These are phyloP conservation scores for Globisporangium polare DNA, from an alignment of 352 stramenopile genomes.

Conservation along the genomic window DNA sequence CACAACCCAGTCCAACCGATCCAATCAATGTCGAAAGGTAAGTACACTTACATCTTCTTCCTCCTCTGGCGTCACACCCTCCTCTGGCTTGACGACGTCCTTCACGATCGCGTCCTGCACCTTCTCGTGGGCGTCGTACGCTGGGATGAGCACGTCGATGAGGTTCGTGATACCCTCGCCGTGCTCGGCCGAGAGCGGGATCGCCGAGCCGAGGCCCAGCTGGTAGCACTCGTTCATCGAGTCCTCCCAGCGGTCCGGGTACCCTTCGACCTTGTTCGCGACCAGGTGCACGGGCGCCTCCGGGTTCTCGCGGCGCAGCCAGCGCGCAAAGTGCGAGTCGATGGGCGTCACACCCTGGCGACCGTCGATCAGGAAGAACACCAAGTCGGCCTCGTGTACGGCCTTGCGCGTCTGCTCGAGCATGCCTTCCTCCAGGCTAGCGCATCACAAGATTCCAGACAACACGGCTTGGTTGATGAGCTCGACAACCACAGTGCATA, in stretches of 20 bases:
- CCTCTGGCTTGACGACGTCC: conserved; percentile 19
- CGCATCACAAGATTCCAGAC: neutral
- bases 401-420: conserved; percentile 69
- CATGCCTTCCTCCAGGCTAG: conserved; percentile 72
- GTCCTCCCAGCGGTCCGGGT: conserved; percentile 57
- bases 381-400: conserved; percentile 72
- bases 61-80: conserved; percentile 22
- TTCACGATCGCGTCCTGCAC: conserved; percentile 26
- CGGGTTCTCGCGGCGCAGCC: conserved; percentile 61
- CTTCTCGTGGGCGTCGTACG: conserved; percentile 65
- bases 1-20: neutral
- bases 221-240: conserved; percentile 76
- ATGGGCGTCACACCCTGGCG: conserved; percentile 75
- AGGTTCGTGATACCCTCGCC: conserved; percentile 69
- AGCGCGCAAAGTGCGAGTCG: conserved; percentile 76
- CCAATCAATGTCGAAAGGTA: neutral
- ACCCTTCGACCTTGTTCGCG: conserved; percentile 77
- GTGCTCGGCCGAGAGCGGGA: conserved; percentile 76
- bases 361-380: conserved; percentile 80
- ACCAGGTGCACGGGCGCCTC: conserved; percentile 63
- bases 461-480: neutral
- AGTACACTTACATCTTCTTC: conserved; percentile 50
- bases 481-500: neutral
- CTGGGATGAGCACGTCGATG: conserved; percentile 64
- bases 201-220: conserved; percentile 59